Base-by-base conservation (phyloP, 306 rosid genomes). In the Psophocarpus tetragonolobus region DNA sequence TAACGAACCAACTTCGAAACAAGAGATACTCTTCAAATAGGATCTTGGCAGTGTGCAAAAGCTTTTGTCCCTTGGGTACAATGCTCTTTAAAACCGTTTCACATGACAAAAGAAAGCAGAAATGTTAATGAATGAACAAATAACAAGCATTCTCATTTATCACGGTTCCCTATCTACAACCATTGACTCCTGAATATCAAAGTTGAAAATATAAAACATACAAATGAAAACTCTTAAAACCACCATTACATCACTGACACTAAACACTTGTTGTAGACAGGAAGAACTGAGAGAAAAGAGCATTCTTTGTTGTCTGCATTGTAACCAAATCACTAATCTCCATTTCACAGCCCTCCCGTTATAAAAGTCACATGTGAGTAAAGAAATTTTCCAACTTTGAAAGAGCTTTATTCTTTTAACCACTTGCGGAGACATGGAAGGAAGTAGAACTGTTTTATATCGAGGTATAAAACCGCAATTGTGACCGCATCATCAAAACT, bases 141-240 rank as follows among this genome's bases (percentile, higher is more conserved):
- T 53, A 75, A 51, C 44, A 74, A 56, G 71, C 85, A 54, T 81
- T 73, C 13, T 71, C 68, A 75, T 71, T 66, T 84, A 71, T 71
- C 72, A 32, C 23, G 35, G 85, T 75, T 76, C 64, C 73, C 64
- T 83, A 86, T 87, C 86, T 78, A 85, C 87, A 75, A 73, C 50
- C 86, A 77, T 29, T 66, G 71, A 61, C 64, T 78, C 24, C 39
- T 70, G 26, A 58, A 64, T 56, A 50, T 77, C 76, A 74, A 14
- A 82, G 78, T 39, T 48, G 64, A 78, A 82, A 66, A 75, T 60
- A 44, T 76, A 78, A 66, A 74, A 41, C 84, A 38, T 73, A 83
- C 84, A 67, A 17, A 54, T 54, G 74, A 78, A 71, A 69, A 50
- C 57, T 79, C 82, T 66, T 74, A 60, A 23, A 35, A 50, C 53